A percentile compares a stretch with the other conserved stretches of the same genome.
phyloP scores from a whole-genome alignment of 2,329 filamentous ascomycete species.

The Gremmenia infestans region DNA sequence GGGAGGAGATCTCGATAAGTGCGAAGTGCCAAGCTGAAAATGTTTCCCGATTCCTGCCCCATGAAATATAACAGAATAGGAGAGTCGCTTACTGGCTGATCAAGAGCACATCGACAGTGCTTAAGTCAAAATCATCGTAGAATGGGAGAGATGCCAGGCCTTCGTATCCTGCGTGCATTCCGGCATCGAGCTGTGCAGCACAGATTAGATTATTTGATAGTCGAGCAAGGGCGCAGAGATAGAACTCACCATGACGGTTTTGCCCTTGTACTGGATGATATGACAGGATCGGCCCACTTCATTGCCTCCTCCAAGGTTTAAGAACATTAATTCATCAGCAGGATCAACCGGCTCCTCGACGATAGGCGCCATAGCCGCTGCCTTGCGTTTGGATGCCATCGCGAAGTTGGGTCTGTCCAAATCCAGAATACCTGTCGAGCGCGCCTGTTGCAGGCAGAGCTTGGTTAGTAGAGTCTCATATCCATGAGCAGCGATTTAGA shows the following conservation, averaged over 20 bases:
- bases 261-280: constrained; percentile 98
- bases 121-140: constrained; percentile 97
- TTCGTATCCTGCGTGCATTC: constrained; percentile 94
- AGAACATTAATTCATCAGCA: constrained; percentile 88
- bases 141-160: constrained; percentile 90
- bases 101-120: constrained; percentile 91
- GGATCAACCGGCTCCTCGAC: constrained; percentile 88
- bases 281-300: constrained; percentile 97
- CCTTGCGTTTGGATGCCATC: constrained; percentile 97
- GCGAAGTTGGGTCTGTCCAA: neutral
- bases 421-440: neutral
- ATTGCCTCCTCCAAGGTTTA: constrained; percentile 90
- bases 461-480: constrained; percentile 1
- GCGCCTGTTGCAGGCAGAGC: neutral
- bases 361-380: constrained; percentile 61
- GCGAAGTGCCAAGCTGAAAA: neutral
- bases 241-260: constrained; percentile 85
- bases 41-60: neutral
- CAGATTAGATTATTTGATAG: constrained; percentile 5
- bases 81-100: constrained; percentile 90
- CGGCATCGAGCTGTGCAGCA: constrained; percentile 74
- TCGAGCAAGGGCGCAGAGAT: neutral
- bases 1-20: neutral
- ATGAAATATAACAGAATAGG: constrained; percentile 10
- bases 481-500: neutral